phyloP scores from a whole-genome alignment of 225 moss, liverwort and hornwort genomes.

The Sphagnum tenellum region DNA sequence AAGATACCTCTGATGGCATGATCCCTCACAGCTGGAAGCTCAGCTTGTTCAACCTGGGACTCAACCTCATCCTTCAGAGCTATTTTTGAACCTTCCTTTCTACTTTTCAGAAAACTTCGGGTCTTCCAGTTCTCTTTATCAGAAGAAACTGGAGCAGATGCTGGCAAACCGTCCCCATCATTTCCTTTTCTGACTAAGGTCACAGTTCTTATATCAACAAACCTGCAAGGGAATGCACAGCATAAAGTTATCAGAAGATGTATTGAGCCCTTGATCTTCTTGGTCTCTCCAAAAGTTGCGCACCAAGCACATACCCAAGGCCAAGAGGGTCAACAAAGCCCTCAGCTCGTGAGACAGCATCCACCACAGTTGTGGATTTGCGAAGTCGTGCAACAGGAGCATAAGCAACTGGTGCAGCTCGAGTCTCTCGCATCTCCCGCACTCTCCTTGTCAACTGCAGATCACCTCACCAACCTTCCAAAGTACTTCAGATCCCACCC shows the following conservation, averaged over 20 bases:
- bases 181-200: slow-evolving; percentile 52
- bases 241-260: no score
- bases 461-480: slow-evolving; percentile 1
- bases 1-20: slow-evolving; percentile 52
- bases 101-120: slow-evolving; percentile 20
- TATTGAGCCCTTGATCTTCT: no score
- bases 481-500: background rate
- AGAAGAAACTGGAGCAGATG: slow-evolving; percentile 4
- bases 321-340: slow-evolving; percentile 81
- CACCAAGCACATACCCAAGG: slow-evolving; percentile 50
- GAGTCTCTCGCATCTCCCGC: slow-evolving; percentile 94
- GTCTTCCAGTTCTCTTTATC: slow-evolving; percentile 27
- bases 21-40: slow-evolving; percentile 62
- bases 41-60: slow-evolving; percentile 30
- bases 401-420: slow-evolving; percentile 42
- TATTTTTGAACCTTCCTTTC: slow-evolving; percentile 27
- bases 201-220: slow-evolving; percentile 70
- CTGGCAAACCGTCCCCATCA: slow-evolving; percentile 24
- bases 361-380: slow-evolving; percentile 53
- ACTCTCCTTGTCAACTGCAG: slow-evolving; percentile 80
- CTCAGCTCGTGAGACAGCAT: slow-evolving; percentile 58
- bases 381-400: slow-evolving; percentile 50
- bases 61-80: slow-evolving; percentile 28
- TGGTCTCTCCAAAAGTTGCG: no score
- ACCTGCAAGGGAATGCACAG: slow-evolving; percentile 19